These are phyloP conservation scores for Miscanthus sacchariflorus DNA, from an alignment of 202 grass and related monocot genomes.

Conservation along the genomic window DNA sequence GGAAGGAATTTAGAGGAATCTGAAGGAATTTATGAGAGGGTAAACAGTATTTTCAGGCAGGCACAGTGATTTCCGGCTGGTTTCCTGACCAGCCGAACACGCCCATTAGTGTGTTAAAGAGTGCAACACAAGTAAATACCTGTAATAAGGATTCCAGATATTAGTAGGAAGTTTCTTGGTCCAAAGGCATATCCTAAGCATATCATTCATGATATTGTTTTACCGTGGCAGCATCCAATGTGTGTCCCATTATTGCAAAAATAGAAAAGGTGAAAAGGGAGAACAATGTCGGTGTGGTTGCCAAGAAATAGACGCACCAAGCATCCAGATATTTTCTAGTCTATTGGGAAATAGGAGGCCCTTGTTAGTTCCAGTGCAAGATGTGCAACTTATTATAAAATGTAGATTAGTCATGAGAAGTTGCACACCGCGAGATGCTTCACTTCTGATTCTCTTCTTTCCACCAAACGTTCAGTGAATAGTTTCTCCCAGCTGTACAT, in stretches of 20 bases:
- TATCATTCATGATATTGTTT: slow-evolving; percentile 50
- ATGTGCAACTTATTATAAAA: slow-evolving; percentile 36
- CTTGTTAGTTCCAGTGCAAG: slow-evolving; percentile 29
- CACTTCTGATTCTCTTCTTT: slow-evolving; percentile 94
- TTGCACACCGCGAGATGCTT: slow-evolving; percentile 84
- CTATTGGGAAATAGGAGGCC: slow-evolving; percentile 50
- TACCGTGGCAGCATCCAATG: slow-evolving; percentile 96
- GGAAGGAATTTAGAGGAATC: too few relatives aligned
- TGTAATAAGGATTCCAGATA: slow-evolving; percentile 57
- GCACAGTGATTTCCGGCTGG: too few relatives aligned
- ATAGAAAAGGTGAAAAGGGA: slow-evolving; percentile 93
- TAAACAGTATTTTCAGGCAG: too few relatives aligned
- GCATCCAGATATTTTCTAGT: slow-evolving; percentile 99
- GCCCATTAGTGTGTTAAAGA: slow-evolving; percentile 84
- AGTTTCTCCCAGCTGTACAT: slow-evolving; percentile 96
- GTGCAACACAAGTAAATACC: slow-evolving; percentile 99
- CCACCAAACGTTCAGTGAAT: slow-evolving; percentile 76
- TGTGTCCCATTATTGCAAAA: slow-evolving; percentile 83
- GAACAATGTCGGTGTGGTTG: slow-evolving; percentile 94
- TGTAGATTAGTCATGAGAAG: slow-evolving; percentile 15
- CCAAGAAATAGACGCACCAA: slow-evolving; percentile 99
- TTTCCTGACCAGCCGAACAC: too few relatives aligned
- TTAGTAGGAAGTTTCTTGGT: slow-evolving; percentile 33
- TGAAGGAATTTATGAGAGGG: too few relatives aligned
- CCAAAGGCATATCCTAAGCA: slow-evolving; percentile 33